Percentiles rank a stretch among this genome's conserved stretches.
phyloP scores from a whole-genome alignment of 805 yeast species.

The Suhomyces faveliae region DNA sequence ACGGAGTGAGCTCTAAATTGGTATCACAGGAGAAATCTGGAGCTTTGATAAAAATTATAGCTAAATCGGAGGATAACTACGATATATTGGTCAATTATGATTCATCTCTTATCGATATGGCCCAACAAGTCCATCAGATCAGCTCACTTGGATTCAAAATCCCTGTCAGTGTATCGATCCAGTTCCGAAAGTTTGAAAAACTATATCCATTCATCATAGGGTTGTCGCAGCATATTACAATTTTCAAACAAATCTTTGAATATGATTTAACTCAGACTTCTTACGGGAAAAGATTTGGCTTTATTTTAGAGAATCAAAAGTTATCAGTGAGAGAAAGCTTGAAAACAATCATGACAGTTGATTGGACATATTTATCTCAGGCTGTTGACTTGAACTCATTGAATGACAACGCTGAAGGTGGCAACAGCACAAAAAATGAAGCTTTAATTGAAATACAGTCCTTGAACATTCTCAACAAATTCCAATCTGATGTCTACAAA shows the following conservation, averaged over 20 bases:
- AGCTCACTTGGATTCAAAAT: constrained; percentile 51
- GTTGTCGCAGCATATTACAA: constrained; percentile 49
- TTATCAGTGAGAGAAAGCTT: constrained; percentile 32
- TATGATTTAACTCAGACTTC: constrained; percentile 24
- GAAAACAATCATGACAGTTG: constrained; percentile 31
- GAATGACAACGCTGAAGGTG: constrained; percentile 23
- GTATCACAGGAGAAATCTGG: constrained; percentile 10
- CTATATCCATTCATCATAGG: constrained; percentile 58
- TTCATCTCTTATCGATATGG: constrained; percentile 36
- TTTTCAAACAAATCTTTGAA: constrained; percentile 32
- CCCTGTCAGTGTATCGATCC: constrained; percentile 50
- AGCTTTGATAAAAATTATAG: constrained; percentile 8
- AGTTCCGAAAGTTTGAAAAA: constrained; percentile 48
- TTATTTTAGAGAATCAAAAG: constrained; percentile 40
- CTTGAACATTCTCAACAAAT: constrained; percentile 18
- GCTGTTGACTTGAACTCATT: constrained; percentile 44
- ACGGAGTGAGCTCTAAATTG: not conserved
- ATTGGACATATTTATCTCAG: constrained; percentile 55
- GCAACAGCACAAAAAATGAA: constrained; percentile 27
- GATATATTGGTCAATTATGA: constrained; percentile 54
- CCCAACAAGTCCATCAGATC: constrained; percentile 55
- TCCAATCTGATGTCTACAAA: constrained; percentile 22
- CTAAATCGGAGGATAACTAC: constrained; percentile 16
- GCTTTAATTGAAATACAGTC: constrained; percentile 26
- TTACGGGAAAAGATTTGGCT: constrained; percentile 39